Evolutionary conservation across 306 rosid species (phyloP).

Genomic region (Amphicarpaea edgeworthii): DNA sequence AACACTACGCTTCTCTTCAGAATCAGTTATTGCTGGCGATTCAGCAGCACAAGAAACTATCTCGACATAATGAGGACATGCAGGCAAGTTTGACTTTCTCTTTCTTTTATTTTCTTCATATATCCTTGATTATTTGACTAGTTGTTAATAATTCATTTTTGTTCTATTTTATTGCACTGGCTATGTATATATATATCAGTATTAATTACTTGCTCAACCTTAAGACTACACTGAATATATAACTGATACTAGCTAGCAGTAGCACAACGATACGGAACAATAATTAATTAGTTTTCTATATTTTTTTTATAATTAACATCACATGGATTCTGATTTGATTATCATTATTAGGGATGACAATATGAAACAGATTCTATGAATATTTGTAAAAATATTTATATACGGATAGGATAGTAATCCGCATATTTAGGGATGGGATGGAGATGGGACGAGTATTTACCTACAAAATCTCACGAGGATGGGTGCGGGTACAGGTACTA

Average conservation of each 20-base stretch:
- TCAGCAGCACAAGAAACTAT: constrained; percentile 37
- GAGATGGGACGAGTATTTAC: too few species aligned
- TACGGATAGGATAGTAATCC: too few species aligned
- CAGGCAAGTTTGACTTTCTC: constrained; percentile 45
- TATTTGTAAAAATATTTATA: too few species aligned
- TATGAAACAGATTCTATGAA: too few species aligned
- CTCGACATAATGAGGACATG: not conserved
- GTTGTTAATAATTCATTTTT: constrained; percentile 11
- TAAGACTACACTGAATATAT: not conserved
- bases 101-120: not conserved
- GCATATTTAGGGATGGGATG: too few species aligned
- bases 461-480: too few species aligned
- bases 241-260: not conserved
- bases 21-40: constrained; percentile 29
- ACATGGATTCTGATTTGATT: constrained; percentile 1
- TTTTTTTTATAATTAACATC: not conserved
- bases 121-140: constrained; percentile 14
- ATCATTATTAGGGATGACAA: too few species aligned
- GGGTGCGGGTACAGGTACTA: too few species aligned
- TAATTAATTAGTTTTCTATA: not conserved
- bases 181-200: not conserved
- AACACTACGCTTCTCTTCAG: constrained; percentile 50
- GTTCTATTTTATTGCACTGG: constrained; percentile 18
- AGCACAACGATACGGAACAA: not conserved
- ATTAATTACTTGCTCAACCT: constrained; percentile 1